Evolutionary conservation across 768 basidiomycete species (phyloP).

Genomic region (Infundibulicybe gibba): DNA sequence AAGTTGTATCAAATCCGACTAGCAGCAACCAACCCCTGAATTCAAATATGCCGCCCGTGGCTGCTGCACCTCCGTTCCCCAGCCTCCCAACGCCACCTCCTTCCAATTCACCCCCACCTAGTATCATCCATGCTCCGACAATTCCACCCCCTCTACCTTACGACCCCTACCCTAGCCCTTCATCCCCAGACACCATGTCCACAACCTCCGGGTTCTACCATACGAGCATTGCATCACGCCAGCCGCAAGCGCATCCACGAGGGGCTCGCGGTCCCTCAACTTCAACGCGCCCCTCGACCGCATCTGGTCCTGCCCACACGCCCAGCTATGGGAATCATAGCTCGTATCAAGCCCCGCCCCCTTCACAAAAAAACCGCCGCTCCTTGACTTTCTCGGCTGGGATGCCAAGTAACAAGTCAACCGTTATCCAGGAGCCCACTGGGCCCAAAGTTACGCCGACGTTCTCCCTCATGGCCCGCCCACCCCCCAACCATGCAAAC

Average conservation of each 20-base stretch:
- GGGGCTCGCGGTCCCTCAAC: not conserved
- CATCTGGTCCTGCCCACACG: not conserved
- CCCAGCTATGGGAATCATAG: not conserved
- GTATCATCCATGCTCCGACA: not conserved
- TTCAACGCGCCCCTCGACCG: not conserved
- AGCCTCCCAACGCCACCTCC: not conserved
- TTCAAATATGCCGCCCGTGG: constrained; percentile 6
- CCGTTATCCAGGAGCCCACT: not conserved
- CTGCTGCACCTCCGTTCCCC: constrained; percentile 10
- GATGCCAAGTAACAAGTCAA: not conserved
- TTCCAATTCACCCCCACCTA: constrained; percentile 5
- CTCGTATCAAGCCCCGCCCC: no score
- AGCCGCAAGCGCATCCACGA: not conserved
- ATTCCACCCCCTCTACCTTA: no score
- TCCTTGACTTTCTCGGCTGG: not conserved
- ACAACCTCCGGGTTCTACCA: no score
- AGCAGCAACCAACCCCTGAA: no score
- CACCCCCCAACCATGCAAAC: not conserved
- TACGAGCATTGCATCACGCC: no score
- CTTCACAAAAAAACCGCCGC: constrained; percentile 3
- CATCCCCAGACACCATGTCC: no score
- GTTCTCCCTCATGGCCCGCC: constrained; percentile 3
- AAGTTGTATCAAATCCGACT: constrained; percentile 8
- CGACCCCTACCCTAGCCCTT: no score
- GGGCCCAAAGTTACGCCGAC: constrained; percentile 1